Evolutionary conservation across 345 rosid species (phyloP).

Genomic region (Psidium friedrichsthalianum): DNA sequence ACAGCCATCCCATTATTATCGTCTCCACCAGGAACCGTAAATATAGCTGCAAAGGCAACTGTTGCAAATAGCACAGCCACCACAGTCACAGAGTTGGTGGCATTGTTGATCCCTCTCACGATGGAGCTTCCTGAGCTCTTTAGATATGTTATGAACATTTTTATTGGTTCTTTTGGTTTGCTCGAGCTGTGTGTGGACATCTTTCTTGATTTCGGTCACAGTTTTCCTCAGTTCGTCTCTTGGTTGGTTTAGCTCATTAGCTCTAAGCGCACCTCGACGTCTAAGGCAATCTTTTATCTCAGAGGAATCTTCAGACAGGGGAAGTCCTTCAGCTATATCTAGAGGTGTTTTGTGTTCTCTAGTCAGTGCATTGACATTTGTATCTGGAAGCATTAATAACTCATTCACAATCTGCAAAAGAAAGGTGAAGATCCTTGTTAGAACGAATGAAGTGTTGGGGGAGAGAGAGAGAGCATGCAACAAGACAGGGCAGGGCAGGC

Average conservation of each 20-base stretch:
- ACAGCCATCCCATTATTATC: constrained; percentile 43
- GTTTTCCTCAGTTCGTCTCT: constrained; percentile 10
- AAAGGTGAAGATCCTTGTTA: neutral
- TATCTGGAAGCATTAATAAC: neutral
- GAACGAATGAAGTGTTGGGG: neutral
- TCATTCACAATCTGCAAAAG: constrained; percentile 3
- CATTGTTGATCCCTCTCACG: constrained; percentile 15
- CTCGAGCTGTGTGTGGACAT: constrained; percentile 2
- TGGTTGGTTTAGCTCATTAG: constrained; percentile 8
- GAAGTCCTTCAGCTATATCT: constrained; percentile 9
- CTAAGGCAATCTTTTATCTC: constrained; percentile 4
- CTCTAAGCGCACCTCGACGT: constrained; percentile 1
- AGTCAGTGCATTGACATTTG: constrained; percentile 8
- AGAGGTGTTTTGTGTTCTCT: constrained; percentile 10
- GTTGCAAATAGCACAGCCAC: constrained; percentile 19
- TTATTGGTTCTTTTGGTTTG: constrained; percentile 4
- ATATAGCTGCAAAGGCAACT: constrained; percentile 21
- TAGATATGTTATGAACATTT: constrained; percentile 8
- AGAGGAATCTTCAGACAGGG: constrained; percentile 6
- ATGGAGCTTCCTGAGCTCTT: constrained; percentile 13
- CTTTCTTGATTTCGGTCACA: constrained; percentile 1
- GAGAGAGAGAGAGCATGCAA: neutral
- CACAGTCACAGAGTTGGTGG: constrained; percentile 14
- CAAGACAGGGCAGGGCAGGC: neutral
- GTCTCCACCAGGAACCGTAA: constrained; percentile 23